Evolutionary conservation across 495 filamentous ascomycete genomes (phyloP).

Genomic region (Daldinia grandis): DNA sequence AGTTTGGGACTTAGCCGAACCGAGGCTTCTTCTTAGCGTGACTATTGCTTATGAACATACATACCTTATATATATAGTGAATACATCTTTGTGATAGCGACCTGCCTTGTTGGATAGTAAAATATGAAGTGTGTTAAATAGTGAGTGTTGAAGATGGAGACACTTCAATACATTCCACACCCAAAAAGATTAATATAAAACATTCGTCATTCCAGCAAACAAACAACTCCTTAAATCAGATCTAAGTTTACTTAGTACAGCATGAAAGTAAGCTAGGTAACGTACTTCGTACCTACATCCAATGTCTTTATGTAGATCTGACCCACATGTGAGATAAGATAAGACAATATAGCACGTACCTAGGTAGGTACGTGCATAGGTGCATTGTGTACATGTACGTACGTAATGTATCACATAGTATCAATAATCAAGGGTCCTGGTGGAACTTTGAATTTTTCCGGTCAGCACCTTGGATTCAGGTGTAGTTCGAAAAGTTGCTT

Average conservation of each 20-base stretch:
- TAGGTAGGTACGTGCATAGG: background rate
- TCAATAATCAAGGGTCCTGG: background rate
- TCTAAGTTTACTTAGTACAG: background rate
- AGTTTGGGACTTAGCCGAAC: constrained; percentile 21
- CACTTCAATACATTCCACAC: too few species aligned
- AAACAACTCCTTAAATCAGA: too few species aligned
- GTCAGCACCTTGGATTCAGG: constrained; percentile 27
- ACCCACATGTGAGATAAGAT: background rate
- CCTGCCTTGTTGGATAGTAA: too few species aligned
- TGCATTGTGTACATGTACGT: too few species aligned
- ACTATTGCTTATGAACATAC: background rate
- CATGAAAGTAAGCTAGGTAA: too few species aligned
- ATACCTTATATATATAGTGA: too few species aligned
- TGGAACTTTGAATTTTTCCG: background rate
- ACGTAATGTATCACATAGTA: background rate
- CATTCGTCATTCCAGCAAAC: too few species aligned
- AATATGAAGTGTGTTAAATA: too few species aligned
- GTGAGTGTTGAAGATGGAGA: too few species aligned
- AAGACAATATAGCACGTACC: background rate
- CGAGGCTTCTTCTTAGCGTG: constrained; percentile 2
- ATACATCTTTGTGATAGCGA: too few species aligned
- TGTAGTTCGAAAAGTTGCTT: constrained; percentile 3
- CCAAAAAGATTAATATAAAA: too few species aligned
- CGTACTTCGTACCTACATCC: too few species aligned
- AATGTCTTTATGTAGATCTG: background rate